Base-by-base conservation (phyloP, 306 rosid species). In the Prunus mongolica region DNA sequence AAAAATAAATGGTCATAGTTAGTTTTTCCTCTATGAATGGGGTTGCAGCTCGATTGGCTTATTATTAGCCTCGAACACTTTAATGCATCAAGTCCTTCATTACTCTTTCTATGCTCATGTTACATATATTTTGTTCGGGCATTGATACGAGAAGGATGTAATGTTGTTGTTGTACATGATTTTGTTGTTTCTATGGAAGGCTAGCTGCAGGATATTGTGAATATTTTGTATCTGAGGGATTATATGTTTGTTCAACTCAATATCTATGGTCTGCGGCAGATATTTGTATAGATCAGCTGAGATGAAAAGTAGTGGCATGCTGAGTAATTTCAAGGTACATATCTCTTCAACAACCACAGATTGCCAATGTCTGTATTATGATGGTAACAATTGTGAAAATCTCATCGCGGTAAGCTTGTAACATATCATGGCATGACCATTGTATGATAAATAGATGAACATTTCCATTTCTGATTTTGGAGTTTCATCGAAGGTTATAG, bases 1-100 rank as follows among this genome's bases (percentile, higher is more conserved):
- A 84, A 71, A 67, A 85, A 79, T 75, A 85, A 85, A 83, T 86
- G 91, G 92, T 72, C 80, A 28, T 87, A 79, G 84, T 55, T 69
- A 57, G 67, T 30, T 82, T 65, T 30, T 64, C 66, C 16, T 78
- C n/a, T 47, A 55, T 56, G 46, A 47, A 58, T 50, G 54, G 45
- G 64, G 45, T 38, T 30, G 41, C 56, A 20, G 80, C 62, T 68
- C 24, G 41, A 44, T 34, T 30, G 65, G 81, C 82, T 75, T 78
- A 69, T 34, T 50, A 58, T 47, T 34, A 34, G 45, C 38, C 46
- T 41, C 10, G 20, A 49, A 61, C 18, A 49, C 28, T 57, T 15
- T 3, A 34, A 44, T 74, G 78, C 32, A 79, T 76, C 68, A 4
- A 50, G 74, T 38, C 57, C 34, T 56, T 41, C 67, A 24, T 66